Evolutionary conservation across 2,329 filamentous ascomycete genomes (phyloP), one percentile per base, ranked within the genome.

Genomic region (Aschersonia sp.): DNA sequence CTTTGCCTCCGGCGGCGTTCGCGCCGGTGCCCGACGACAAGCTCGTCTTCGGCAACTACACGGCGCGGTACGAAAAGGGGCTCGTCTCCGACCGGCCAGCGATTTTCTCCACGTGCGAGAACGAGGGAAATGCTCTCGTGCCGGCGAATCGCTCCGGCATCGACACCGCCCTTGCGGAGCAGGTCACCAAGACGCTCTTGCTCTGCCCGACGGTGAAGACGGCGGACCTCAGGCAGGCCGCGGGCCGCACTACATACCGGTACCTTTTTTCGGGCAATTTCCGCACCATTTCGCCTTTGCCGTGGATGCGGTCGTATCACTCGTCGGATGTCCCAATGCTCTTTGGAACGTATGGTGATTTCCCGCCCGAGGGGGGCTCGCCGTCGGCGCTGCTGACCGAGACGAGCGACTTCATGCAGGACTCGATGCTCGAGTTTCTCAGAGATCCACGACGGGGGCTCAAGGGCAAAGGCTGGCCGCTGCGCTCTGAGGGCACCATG

Each of bases 241-340:
- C 41, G 2, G 41, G 41, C 41, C 41, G 41, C 41, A 53, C 51
- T 5, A 55, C 55, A 4, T 60, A 57, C 43, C 55, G 58, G 2
- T 62, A 57, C 48, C 45, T 49, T 12, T 61, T 61, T 49, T 37
- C 50, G 1, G 59, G 57, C 10, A 59, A 61, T 52, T 61, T 62
- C 48, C 53, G 48, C 45, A 59, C 60, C 43, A 53, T 59, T 43
- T 54, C 52, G 4, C 59, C 60, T 0, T 48, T 43, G 43, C 41
- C 48, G 5, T 62, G 50, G 49, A 49, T 58, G 49, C 58, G 59
- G 6, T 56, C 59, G 5, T 62, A 58, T 39, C 59, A 62, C 47
- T 51, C 49, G 29, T 49, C 58, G n/a, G 60, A 63, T 50, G 51
- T 63, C 40, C 62, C 62, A 10, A 45, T 62, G 45, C 46, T 64